Conservation (phyloP, 2,329 filamentous ascomycete species). For the Colletotrichum caudatum region DNA sequence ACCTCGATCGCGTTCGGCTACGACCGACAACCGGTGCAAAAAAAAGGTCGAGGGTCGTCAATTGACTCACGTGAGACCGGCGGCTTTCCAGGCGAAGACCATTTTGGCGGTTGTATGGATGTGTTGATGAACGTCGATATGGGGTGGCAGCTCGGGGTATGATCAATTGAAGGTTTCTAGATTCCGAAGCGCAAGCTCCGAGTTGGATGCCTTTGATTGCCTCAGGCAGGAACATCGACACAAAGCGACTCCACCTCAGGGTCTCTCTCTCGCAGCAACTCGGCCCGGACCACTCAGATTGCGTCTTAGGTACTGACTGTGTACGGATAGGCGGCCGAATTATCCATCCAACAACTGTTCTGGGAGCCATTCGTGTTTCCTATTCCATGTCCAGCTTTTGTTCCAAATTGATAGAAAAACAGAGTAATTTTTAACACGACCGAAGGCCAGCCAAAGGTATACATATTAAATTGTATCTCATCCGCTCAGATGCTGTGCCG, state of each 20-base stretch:
- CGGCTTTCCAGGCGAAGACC: slow-evolving; percentile 98
- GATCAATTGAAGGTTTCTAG: slow-evolving; percentile 50
- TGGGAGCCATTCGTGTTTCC: neutral
- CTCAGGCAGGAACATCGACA: slow-evolving; percentile 28
- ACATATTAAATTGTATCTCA: too few relatives aligned
- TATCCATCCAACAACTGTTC: neutral
- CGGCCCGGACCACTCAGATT: slow-evolving; percentile 14
- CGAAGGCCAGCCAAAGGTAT: neutral
- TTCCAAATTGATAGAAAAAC: neutral
- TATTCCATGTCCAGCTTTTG: too few relatives aligned
- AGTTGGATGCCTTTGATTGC: slow-evolving; percentile 43
- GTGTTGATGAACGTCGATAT: slow-evolving; percentile 49
- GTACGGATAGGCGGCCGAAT: slow-evolving; percentile 17
- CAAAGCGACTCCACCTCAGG: neutral
- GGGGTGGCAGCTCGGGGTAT: slow-evolving; percentile 47
- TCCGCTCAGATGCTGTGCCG: neutral
- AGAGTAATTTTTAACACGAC: neutral
- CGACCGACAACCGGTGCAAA: slow-evolving; percentile 3
- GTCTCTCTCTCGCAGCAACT: slow-evolving; percentile 24
- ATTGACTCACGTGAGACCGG: slow-evolving; percentile 88
- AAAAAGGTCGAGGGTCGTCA: slow-evolving; percentile 19
- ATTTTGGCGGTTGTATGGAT: slow-evolving; percentile 72
- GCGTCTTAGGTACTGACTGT: neutral
- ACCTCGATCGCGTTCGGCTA: neutral
- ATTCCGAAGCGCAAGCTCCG: slow-evolving; percentile 42